A percentile compares a stretch with the other conserved stretches of the same genome.
phyloP scores from a whole-genome alignment of 2,329 filamentous ascomycete species.

The Coniochaeta pulveracea region DNA sequence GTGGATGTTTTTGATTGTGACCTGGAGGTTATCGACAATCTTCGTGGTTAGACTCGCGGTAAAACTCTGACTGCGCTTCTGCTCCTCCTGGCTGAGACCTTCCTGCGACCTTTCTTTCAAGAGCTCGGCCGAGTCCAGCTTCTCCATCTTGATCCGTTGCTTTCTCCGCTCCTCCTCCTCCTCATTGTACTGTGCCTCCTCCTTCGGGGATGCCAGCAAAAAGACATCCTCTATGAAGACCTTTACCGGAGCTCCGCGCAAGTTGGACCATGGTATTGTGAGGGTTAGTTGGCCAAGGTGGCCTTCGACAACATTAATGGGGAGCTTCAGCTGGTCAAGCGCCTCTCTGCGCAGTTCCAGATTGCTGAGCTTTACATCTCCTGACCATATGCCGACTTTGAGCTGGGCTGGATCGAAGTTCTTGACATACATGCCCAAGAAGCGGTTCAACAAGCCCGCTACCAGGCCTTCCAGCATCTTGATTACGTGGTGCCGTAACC shows the following conservation, averaged over 20 bases:
- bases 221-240: conserved; percentile 96
- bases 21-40: conserved; percentile 96
- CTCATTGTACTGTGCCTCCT: conserved; percentile 86
- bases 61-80: conserved; percentile 96
- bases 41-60: conserved; percentile 90
- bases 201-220: conserved; percentile 85
- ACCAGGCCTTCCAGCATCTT: conserved; percentile 95
- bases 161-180: conserved; percentile 81
- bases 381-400: conserved; percentile 98
- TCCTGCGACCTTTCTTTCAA: conserved; percentile 87
- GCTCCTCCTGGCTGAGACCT: conserved; percentile 86
- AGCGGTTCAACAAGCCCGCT: conserved; percentile 94
- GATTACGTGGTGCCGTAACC: conserved; percentile 54
- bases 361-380: conserved; percentile 89
- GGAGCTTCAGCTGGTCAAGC: conserved; percentile 90
- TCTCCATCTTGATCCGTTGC: conserved; percentile 96
- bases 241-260: conserved; percentile 87
- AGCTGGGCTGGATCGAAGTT: conserved; percentile 98
- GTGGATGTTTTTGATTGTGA: conserved; percentile 97
- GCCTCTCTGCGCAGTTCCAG: conserved; percentile 90
- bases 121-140: conserved; percentile 90
- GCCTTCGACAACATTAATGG: conserved; percentile 92
- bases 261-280: conserved; percentile 93
- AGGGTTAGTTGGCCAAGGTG: conserved; percentile 87
- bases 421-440: conserved; percentile 99